phyloP scores from a whole-genome alignment of 2,329 filamentous ascomycete species.

The Microdochium paspali region DNA sequence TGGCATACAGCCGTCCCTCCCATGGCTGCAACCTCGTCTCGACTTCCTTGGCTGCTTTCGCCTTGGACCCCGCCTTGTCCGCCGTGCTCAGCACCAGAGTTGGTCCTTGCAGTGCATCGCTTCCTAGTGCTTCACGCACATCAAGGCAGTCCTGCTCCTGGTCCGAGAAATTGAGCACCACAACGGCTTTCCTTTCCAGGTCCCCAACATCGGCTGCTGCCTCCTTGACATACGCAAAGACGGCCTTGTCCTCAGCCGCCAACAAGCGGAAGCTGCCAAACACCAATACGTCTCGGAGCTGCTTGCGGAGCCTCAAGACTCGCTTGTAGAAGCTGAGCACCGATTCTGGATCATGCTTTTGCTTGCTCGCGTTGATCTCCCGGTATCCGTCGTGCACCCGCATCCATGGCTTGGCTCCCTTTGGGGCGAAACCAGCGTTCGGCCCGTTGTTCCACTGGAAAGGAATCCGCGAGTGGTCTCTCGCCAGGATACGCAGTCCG shows the following conservation, averaged over 20 bases:
- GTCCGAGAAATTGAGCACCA: slow-evolving; percentile 36
- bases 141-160: slow-evolving; percentile 17
- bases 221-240: slow-evolving; percentile 47
- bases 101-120: slow-evolving; percentile 6
- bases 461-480: slow-evolving; percentile 56
- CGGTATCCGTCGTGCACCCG: slow-evolving; percentile 49
- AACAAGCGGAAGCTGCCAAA: slow-evolving; percentile 50
- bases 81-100: slow-evolving; percentile 17
- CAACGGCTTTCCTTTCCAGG: slow-evolving; percentile 20
- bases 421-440: slow-evolving; percentile 51
- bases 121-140: slow-evolving; percentile 12
- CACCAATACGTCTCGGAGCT: slow-evolving; percentile 49
- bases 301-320: slow-evolving; percentile 40
- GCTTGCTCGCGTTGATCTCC: slow-evolving; percentile 44
- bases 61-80: slow-evolving; percentile 1
- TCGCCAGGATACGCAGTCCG: slow-evolving; percentile 45
- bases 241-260: slow-evolving; percentile 36
- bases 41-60: background rate
- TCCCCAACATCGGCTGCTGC: slow-evolving; percentile 10
- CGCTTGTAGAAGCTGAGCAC: slow-evolving; percentile 52
- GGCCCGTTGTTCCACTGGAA: slow-evolving; percentile 54
- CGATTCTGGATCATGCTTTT: slow-evolving; percentile 32
- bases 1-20: slow-evolving; percentile 18
- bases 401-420: slow-evolving; percentile 52
- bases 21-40: slow-evolving; percentile 10